Percentiles rank a stretch among this genome's conserved stretches.
These are phyloP conservation scores for Lentinula sp. DNA, from an alignment of 768 basidiomycete genomes.

Conservation along the genomic window DNA sequence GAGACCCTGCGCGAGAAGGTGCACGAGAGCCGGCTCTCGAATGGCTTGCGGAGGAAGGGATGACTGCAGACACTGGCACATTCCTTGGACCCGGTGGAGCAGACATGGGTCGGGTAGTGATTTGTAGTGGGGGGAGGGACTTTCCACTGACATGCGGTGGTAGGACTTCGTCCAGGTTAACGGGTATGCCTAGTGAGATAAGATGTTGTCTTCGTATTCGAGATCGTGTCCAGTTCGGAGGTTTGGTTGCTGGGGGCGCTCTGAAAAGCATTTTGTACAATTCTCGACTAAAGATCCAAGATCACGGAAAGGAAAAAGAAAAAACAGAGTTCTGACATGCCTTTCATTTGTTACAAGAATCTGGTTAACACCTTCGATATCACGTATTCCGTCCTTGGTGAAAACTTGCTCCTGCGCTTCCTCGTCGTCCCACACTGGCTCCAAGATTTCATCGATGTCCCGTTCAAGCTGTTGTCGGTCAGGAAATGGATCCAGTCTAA, in stretches of 20 bases:
- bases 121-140: constrained; percentile 72
- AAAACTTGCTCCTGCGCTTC: constrained; percentile 42
- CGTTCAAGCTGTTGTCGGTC: constrained; percentile 47
- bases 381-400: constrained; percentile 68
- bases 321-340: constrained; percentile 29
- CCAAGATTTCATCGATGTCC: constrained; percentile 62
- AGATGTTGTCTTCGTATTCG: constrained; percentile 87
- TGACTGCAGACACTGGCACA: constrained; percentile 23
- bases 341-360: constrained; percentile 72
- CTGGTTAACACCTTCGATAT: constrained; percentile 77
- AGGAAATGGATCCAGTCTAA: constrained; percentile 63
- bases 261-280: constrained; percentile 69
- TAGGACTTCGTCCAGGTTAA: constrained; percentile 90
- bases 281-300: constrained; percentile 51
- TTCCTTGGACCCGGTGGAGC: constrained; percentile 65
- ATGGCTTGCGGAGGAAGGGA: constrained; percentile 28
- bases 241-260: constrained; percentile 68
- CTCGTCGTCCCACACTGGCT: constrained; percentile 55
- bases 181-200: constrained; percentile 87
- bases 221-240: constrained; percentile 94
- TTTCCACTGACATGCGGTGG: constrained; percentile 54
- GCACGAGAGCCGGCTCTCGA: constrained; percentile 45
- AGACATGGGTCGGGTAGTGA: constrained; percentile 77
- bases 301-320: constrained; percentile 9
- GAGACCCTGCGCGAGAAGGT: constrained; percentile 5